A percentile compares a stretch with the other conserved stretches of the same genome.
phyloP scores from a whole-genome alignment of 2,329 filamentous ascomycete genomes.

The Trichoderma cornu-damae region DNA sequence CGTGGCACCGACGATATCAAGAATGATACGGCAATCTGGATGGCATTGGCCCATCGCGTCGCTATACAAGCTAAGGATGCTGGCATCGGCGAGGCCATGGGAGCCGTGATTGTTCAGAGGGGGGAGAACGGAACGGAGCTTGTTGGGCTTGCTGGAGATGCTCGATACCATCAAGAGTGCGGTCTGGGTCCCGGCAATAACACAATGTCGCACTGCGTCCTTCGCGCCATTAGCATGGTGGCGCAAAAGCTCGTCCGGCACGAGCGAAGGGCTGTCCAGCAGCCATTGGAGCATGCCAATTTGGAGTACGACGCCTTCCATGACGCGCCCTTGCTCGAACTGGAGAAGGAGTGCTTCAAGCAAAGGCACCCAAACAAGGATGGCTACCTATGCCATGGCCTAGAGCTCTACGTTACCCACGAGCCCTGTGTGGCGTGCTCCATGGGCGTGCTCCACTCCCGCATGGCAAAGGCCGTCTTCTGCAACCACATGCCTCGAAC shows the following conservation, averaged over 20 bases:
- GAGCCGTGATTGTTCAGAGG: slow-evolving; percentile 70
- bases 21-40: slow-evolving; percentile 59
- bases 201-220: slow-evolving; percentile 70
- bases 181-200: slow-evolving; percentile 53
- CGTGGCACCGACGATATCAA: slow-evolving; percentile 65
- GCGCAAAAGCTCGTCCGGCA: slow-evolving; percentile 60
- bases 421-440: slow-evolving; percentile 96
- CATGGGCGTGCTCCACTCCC: slow-evolving; percentile 92
- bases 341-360: slow-evolving; percentile 59
- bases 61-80: slow-evolving; percentile 53
- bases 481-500: slow-evolving; percentile 71
- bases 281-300: slow-evolving; percentile 35
- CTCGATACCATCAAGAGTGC: slow-evolving; percentile 58
- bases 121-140: slow-evolving; percentile 48
- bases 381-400: slow-evolving; percentile 88
- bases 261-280: slow-evolving; percentile 41
- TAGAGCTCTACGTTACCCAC: slow-evolving; percentile 91
- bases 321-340: slow-evolving; percentile 61
- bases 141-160: slow-evolving; percentile 71
- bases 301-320: slow-evolving; percentile 60
- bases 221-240: slow-evolving; percentile 79
- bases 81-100: slow-evolving; percentile 63
- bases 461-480: slow-evolving; percentile 83
- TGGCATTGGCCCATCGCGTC: slow-evolving; percentile 60
- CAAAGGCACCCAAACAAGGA: slow-evolving; percentile 63